Base-by-base conservation (phyloP, 176 grass and related monocot species). In the Cenchrus purpureus region DNA sequence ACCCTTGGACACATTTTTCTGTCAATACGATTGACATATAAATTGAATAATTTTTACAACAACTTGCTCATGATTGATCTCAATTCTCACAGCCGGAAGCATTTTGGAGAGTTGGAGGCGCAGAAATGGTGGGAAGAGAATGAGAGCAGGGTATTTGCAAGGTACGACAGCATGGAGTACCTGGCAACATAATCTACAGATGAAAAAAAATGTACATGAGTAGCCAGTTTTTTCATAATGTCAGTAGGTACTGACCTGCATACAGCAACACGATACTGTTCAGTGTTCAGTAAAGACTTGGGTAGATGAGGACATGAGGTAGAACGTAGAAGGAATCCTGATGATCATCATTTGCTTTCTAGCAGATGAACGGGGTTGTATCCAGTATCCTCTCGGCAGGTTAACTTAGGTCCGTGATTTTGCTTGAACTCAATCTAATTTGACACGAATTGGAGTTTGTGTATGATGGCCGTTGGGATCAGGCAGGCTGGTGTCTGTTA, bases 111-210 rank as follows among this genome's bases (percentile, higher is more conserved):
- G 82, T 51, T 89, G 37, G 90, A 89, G 71, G 94, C 94, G 12
- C 87, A 99, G 64, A 73, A 89, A 85, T 99, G 97, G 97, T 99
- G 97, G 97, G 84, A 92, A 76, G 87, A 91, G 12, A 92, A 99
- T 5, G 86, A 94, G 76, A 68, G 88, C 83, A 84, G 53, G 61
- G 75, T 92, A 25, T 94, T 96, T 25, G 72, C 58, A 28, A 92
- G 89, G 17, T 94, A 99, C 86, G 82, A 75, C 55, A 79, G 76
- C 83, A 82, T 86, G 11, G 88, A 92, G 19, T 85, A 79, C 63
- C 34, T 54, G 64, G 46, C 44, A 11, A 28, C 28, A 32, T 67
- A 60, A 67, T 68, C 69, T 45, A 12, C 64, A 52, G 42, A 37
- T 48, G 52, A 13, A 45, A 25, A n/a, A 25, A 28, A 12, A 4